phyloP scores from a whole-genome alignment of 805 yeast species.

The Tetrapisispora pingtungensis region DNA sequence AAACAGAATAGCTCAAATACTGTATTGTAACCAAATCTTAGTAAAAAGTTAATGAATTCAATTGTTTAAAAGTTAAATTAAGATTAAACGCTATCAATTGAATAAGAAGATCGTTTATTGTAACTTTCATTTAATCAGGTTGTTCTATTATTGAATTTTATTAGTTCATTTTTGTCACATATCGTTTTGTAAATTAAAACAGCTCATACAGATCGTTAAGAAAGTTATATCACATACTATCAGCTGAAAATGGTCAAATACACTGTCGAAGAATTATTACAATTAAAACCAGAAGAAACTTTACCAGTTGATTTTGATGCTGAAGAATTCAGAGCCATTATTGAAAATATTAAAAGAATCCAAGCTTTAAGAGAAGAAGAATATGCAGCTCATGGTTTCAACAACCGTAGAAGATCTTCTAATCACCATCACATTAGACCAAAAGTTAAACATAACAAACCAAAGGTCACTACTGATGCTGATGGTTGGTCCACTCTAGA shows the following conservation, averaged over 20 bases:
- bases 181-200: no score
- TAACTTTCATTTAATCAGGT: no score
- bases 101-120: no score
- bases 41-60: no score
- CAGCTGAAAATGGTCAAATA: constrained; percentile 28
- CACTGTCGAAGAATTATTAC: constrained; percentile 61
- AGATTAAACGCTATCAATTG: no score
- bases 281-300: constrained; percentile 45
- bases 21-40: no score
- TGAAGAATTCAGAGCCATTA: constrained; percentile 52
- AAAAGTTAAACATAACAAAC: constrained; percentile 47
- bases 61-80: no score
- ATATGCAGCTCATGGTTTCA: constrained; percentile 29
- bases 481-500: constrained; percentile 79
- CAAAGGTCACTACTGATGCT: constrained; percentile 47
- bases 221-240: no score
- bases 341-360: constrained; percentile 52
- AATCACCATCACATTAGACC: constrained; percentile 38
- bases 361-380: constrained; percentile 30
- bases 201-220: no score
- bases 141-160: no score
- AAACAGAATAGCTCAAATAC: no score
- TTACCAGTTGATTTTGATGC: constrained; percentile 56
- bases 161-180: no score
- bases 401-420: constrained; percentile 57